Base-by-base conservation (phyloP, 306 rosid species). In the Geum urbanum region DNA sequence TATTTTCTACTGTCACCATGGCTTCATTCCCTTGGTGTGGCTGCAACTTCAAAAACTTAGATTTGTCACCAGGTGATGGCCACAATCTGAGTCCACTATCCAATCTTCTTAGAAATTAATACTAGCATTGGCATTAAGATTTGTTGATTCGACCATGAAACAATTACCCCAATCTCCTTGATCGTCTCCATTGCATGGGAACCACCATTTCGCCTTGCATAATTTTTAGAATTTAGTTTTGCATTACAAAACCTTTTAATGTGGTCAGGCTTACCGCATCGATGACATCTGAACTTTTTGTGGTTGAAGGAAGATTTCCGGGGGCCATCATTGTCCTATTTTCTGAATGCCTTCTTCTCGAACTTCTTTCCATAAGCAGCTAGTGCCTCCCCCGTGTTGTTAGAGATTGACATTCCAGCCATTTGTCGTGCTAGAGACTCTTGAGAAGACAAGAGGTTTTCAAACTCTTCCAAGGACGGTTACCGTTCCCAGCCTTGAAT, bases 401-500 rank as follows among this genome's bases (percentile, higher is more conserved):
- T 45, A 1, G 50, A 44, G 9, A 41, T 19, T 5, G 52, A 18
- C 3, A 64, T 20, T 0, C n/a, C 11, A 10, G 9, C 53, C 51
- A 64, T 44, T 22, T 40, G 18, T 0, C 5, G 5, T 4, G 39
- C 53, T 22, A 64, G 14, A 43, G 69, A 11, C 45, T 63, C 69
- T 63, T 24, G 27, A 24, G 27, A 24, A 24, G 27, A 24, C 27
- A 24, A 24, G 27, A 24, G 27, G 27, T 24, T 24, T 24, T 24
- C 69, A 44, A 63, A 63, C 3, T 63, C 69, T 43, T 44, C 53
- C 53, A 63, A 63, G 0, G 50, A 63, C 0, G 37, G 52, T 44
- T 63, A 52, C 3, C 22, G 8, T 51, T 40, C 57, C 73, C 41
- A 77, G 0, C 73, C 73, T 71, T 71, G 73, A 14, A 57, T 50